phyloP scores from a whole-genome alignment of 305 asterid species.

The Striga hermonthica region DNA sequence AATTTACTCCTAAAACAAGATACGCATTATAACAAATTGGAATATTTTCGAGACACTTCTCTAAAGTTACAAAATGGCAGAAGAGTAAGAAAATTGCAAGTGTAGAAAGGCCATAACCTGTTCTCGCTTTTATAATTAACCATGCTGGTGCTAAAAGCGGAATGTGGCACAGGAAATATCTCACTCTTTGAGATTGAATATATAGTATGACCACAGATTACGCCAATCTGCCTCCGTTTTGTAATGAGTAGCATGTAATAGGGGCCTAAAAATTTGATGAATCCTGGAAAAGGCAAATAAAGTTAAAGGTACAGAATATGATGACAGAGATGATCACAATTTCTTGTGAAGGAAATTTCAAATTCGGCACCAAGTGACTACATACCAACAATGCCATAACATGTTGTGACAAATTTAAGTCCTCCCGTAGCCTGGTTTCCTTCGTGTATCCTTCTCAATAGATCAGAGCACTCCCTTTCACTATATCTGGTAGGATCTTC shows the following conservation, averaged over 20 bases:
- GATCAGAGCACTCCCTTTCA: conserved; percentile 86
- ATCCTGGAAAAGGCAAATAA: conserved; percentile 53
- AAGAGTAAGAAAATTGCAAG: conserved; percentile 7
- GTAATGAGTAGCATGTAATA: conserved; percentile 94
- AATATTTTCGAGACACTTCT: conserved; percentile 15
- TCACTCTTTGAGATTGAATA: conserved; percentile 86
- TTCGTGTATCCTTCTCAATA: conserved; percentile 80
- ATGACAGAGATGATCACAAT: conserved; percentile 16
- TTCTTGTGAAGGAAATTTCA: not conserved
- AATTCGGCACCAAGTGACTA: conserved; percentile 16
- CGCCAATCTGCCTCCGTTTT: conserved; percentile 90
- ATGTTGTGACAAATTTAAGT: conserved; percentile 77
- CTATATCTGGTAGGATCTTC: conserved; percentile 82
- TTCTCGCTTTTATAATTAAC: conserved; percentile 62
- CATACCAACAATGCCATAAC: conserved; percentile 98
- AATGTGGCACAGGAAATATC: conserved; percentile 74
- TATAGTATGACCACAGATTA: conserved; percentile 81
- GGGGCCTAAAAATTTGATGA: conserved; percentile 87
- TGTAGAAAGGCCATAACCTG: conserved; percentile 55
- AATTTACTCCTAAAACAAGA: not conserved
- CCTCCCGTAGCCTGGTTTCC: conserved; percentile 93
- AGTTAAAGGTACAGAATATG: conserved; percentile 9
- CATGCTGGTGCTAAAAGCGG: conserved; percentile 57
- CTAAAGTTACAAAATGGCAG: conserved; percentile 19
- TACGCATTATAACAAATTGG: conserved; percentile 2